phyloP scores from a whole-genome alignment of 805 yeast species.

The Starmerella apis region DNA sequence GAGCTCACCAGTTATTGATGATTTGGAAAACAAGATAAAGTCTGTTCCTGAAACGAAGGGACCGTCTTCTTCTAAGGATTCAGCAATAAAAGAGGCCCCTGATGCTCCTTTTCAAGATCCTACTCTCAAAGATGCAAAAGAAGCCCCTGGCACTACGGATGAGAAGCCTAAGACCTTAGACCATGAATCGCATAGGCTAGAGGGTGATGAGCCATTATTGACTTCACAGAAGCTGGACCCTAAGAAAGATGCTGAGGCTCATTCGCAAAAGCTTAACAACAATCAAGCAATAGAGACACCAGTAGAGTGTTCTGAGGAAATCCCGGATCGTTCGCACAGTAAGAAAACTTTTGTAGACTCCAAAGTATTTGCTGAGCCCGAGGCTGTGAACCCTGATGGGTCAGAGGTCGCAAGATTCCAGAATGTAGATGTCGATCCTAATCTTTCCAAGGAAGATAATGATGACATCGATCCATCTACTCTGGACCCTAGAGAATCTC shows the following conservation, averaged over 20 bases:
- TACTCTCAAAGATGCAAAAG: not conserved
- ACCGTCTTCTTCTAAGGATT: not conserved
- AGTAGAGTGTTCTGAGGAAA: too few relatives aligned
- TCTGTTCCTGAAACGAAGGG: not conserved
- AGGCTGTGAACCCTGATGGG: conserved; percentile 1
- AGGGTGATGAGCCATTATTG: not conserved
- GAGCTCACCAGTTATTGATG: too few relatives aligned
- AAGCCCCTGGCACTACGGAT: not conserved
- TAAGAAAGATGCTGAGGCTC: too few relatives aligned
- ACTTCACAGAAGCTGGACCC: too few relatives aligned
- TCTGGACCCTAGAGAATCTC: not conserved
- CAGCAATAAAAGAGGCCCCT: not conserved
- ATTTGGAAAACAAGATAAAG: too few relatives aligned
- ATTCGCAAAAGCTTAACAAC: too few relatives aligned
- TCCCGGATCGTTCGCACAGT: too few relatives aligned
- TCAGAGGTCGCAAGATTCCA: not conserved
- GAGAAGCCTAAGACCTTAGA: not conserved
- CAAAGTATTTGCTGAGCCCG: not conserved
- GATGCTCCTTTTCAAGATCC: not conserved
- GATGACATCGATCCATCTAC: not conserved
- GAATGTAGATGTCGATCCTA: not conserved
- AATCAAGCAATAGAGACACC: too few relatives aligned
- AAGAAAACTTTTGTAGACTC: not conserved
- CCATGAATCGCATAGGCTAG: too few relatives aligned
- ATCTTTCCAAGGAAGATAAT: not conserved